phyloP scores from a whole-genome alignment of 2,329 filamentous ascomycete species.

The Claviceps sp. region DNA sequence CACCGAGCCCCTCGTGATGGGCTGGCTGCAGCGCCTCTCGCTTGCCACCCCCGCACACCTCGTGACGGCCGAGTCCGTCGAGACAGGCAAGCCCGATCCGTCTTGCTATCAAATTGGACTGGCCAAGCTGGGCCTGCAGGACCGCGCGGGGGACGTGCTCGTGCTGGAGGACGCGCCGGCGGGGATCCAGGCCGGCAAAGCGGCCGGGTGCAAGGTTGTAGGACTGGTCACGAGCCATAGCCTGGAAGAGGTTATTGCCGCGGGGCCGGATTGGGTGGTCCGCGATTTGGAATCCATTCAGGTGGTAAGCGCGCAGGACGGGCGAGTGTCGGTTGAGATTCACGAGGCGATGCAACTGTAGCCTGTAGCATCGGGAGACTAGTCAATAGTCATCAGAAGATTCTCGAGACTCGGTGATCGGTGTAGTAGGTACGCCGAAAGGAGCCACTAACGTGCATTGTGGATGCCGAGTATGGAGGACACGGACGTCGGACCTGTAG shows the following conservation, averaged over 20 bases:
- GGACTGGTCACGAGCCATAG: slow-evolving; percentile 78
- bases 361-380: too few relatives aligned
- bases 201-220: slow-evolving; percentile 71
- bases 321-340: slow-evolving; percentile 55
- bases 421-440: too few relatives aligned
- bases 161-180: slow-evolving; percentile 86
- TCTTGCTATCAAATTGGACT: slow-evolving; percentile 58
- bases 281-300: slow-evolving; percentile 62
- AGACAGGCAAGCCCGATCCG: slow-evolving; percentile 65
- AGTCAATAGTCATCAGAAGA: too few relatives aligned
- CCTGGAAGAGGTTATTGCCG: slow-evolving; percentile 54
- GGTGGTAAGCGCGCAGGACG: slow-evolving; percentile 42
- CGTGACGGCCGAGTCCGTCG: slow-evolving; percentile 63
- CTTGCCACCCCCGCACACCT: slow-evolving; percentile 53
- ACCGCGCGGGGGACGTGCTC: slow-evolving; percentile 40
- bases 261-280: slow-evolving; percentile 81
- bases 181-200: slow-evolving; percentile 71
- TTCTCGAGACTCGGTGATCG: too few relatives aligned
- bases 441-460: too few relatives aligned
- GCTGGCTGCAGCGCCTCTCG: slow-evolving; percentile 56
- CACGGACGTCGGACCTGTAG: too few relatives aligned
- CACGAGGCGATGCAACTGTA: slow-evolving; percentile 38
- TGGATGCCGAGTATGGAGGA: too few relatives aligned
- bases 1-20: slow-evolving; percentile 51
- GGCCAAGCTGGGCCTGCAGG: slow-evolving; percentile 41